Evolutionary conservation across 1,139 yeast genomes (phyloP), one percentile per base, ranked within the genome.

Genomic region (Zygosaccharomyces pseudobailii): DNA sequence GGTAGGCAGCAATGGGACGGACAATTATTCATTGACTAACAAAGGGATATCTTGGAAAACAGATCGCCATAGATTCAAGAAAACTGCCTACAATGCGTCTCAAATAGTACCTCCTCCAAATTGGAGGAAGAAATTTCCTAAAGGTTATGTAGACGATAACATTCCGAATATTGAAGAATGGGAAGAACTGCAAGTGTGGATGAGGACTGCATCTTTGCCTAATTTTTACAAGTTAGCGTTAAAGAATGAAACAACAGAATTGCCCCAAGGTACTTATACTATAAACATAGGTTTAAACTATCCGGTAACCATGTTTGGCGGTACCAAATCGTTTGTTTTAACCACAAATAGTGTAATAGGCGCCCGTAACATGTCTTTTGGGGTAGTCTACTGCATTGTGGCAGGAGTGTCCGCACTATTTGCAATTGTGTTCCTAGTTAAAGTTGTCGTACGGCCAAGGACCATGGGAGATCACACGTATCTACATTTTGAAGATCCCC

Each of bases 71-170:
- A 77, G 95, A 52, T 90, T 83, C 72, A 81, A 85, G 70, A 86
- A 83, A 67, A 89, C 98, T 2, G 63, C 69, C 46, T 94, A 92
- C 70, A 72, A 74, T 51, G 73, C 82, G 27, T 67, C 76, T 9
- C 84, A 90, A 24, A 87, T 92, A 47, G 94, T 79, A 1, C 98
- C 98, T 8, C 98, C 98, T 7, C 97, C 96, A 58, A 88, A 88
- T 70, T 92, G 98, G 98, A 71, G 72, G 53, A 82, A 85, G 62
- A 71, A 58, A 71, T 92, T 65, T 66, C 98, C 98, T n/a, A 65
- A 89, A 54, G 97, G 97, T 0, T 92, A 92, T 70, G 89, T 85
- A 19, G 84, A 79, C 24, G 81, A 82, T 9, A 89, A 88, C 63
- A 65, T 92, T 49, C 98, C 97, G 3, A 92, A 92, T 64, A 72